Evolutionary conservation across 2,329 filamentous ascomycete species (phyloP).

Genomic region (Colletotrichum zoysiae): DNA sequence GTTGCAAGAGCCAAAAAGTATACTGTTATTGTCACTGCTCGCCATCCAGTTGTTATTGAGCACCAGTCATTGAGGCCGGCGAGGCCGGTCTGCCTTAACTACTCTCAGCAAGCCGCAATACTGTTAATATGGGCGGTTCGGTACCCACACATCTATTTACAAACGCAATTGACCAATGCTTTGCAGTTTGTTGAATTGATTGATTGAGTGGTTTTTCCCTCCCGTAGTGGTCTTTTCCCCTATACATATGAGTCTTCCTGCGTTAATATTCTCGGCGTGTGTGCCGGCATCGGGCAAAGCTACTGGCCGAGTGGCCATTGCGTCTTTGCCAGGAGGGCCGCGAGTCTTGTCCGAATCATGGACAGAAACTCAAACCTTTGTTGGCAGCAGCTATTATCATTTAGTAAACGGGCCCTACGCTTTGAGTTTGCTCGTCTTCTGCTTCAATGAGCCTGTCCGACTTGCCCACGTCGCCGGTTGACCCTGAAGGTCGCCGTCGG

Average conservation of each 20-base stretch:
- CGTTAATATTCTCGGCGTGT: constrained; percentile 1
- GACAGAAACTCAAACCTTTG: neutral
- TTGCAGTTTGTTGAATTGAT: neutral
- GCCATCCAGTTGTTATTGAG: neutral
- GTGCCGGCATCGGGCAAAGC: neutral
- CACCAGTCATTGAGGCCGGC: too few species aligned
- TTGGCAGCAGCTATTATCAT: neutral
- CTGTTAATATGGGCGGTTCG: accelerated
- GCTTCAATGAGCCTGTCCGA: neutral
- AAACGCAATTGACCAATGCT: too few species aligned
- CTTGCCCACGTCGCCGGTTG: neutral
- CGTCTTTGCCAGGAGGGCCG: neutral
- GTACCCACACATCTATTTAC: too few species aligned
- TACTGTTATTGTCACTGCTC: neutral
- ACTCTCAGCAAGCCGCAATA: too few species aligned
- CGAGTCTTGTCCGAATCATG: neutral
- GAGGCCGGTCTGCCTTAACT: neutral
- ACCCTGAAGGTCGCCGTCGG: neutral
- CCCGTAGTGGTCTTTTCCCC: neutral
- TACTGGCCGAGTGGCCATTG: neutral
- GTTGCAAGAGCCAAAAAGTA: accelerated
- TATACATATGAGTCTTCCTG: neutral
- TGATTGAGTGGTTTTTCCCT: too few species aligned
- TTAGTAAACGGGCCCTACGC: neutral
- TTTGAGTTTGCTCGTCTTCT: too few species aligned